Percentiles rank a stretch among this genome's conserved stretches.
Evolutionary conservation across 371 early-diverging fungal genomes (phyloP).

Genomic region (Mortierella sp.): DNA sequence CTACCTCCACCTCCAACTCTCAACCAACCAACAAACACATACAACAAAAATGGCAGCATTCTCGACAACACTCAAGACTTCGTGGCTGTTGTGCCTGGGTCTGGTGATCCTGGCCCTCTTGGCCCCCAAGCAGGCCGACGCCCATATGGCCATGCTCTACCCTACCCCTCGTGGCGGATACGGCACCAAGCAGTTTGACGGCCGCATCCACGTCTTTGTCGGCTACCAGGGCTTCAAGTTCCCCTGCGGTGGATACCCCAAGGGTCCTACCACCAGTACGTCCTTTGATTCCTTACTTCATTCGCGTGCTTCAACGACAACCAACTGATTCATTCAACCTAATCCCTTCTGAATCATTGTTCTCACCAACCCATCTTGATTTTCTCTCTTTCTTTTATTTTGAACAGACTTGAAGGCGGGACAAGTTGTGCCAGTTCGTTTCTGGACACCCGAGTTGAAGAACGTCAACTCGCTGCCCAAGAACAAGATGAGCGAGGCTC

Average conservation of each 20-base stretch:
- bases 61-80: slow-evolving; percentile 20
- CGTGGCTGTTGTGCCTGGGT: slow-evolving; percentile 37
- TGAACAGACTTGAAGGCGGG: slow-evolving; percentile 50
- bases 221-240: slow-evolving; percentile 45
- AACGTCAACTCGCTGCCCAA: slow-evolving; percentile 24
- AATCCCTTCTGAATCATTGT: neutral
- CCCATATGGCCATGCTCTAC: slow-evolving; percentile 52
- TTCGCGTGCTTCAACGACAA: neutral
- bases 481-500: slow-evolving; percentile 33
- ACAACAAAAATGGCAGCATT: slow-evolving; percentile 17
- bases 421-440: slow-evolving; percentile 42
- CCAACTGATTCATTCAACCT: neutral
- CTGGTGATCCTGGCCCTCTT: slow-evolving; percentile 22
- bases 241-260: slow-evolving; percentile 44
- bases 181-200: slow-evolving; percentile 36
- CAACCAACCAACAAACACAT: neutral
- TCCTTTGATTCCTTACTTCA: neutral
- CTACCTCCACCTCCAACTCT: neutral
- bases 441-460: slow-evolving; percentile 39
- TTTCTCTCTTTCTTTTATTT: neutral
- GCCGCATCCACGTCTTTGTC: slow-evolving; percentile 39
- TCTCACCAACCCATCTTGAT: neutral
- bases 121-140: slow-evolving; percentile 23
- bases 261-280: slow-evolving; percentile 43
- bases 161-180: slow-evolving; percentile 45